Evolutionary conservation across 306 rosid genomes (phyloP).

Genomic region (Lablab purpureus): DNA sequence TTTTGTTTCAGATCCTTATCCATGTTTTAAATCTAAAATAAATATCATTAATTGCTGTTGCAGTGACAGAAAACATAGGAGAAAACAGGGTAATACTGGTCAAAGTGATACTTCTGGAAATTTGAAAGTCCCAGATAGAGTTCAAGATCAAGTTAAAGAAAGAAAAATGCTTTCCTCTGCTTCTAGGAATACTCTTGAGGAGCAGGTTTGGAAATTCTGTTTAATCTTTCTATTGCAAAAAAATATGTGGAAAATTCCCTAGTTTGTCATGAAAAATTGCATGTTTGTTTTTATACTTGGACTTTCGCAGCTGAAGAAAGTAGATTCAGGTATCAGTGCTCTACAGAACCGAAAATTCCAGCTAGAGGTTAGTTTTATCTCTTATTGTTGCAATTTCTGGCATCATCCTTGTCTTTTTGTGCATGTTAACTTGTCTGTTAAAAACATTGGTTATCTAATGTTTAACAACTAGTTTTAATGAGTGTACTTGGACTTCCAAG

Average conservation of each 20-base stretch:
- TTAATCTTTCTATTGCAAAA: constrained; percentile 21
- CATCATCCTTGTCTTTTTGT: neutral
- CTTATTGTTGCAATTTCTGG: constrained; percentile 41
- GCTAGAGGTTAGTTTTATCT: constrained; percentile 68
- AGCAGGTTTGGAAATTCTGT: constrained; percentile 63
- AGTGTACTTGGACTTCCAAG: neutral
- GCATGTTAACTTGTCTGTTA: neutral
- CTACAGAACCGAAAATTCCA: constrained; percentile 69
- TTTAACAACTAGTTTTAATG: neutral
- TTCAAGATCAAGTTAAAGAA: constrained; percentile 64
- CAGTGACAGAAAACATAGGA: constrained; percentile 71
- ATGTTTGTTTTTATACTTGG: constrained; percentile 49
- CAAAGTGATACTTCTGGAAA: constrained; percentile 75
- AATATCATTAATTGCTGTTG: constrained; percentile 34
- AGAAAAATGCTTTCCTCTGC: constrained; percentile 57
- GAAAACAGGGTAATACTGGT: constrained; percentile 61
- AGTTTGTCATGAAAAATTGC: constrained; percentile 21
- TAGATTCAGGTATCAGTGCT: constrained; percentile 59
- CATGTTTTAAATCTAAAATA: constrained; percentile 29
- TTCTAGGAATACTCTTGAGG: constrained; percentile 67
- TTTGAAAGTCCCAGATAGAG: constrained; percentile 62
- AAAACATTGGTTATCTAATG: constrained; percentile 23
- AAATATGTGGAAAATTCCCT: constrained; percentile 29
- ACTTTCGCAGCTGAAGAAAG: constrained; percentile 73
- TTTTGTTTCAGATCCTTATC: constrained; percentile 30